phyloP scores from a whole-genome alignment of 2,329 filamentous ascomycete species.

The Aspergillus ustus region DNA sequence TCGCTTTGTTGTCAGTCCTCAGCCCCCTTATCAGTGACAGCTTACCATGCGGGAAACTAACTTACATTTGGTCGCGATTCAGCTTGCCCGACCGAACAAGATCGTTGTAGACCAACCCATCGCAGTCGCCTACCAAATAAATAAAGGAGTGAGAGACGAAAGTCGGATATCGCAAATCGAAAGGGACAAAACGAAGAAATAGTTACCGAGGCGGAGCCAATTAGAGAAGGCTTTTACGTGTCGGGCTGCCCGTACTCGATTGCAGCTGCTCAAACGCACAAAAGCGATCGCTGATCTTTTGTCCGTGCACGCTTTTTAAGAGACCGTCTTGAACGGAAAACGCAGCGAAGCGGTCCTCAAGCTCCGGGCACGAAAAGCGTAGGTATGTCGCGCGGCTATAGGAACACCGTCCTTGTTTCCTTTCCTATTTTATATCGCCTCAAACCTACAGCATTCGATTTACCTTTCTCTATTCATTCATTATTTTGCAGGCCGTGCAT shows the following conservation, averaged over 20 bases:
- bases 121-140: slow-evolving; percentile 15
- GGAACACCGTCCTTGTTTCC: slow-evolving; percentile 60
- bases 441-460: slow-evolving; percentile 15
- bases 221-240: slow-evolving; percentile 26
- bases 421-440: slow-evolving; percentile 6
- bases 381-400: slow-evolving; percentile 68
- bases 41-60: slow-evolving; percentile 23
- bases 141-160: slow-evolving; percentile 16
- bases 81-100: slow-evolving; percentile 26
- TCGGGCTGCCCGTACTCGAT: slow-evolving; percentile 29
- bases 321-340: slow-evolving; percentile 32
- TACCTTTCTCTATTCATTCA: slow-evolving; percentile 13
- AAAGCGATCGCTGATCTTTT: slow-evolving; percentile 20
- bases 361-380: slow-evolving; percentile 33
- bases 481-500: neutral
- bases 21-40: slow-evolving; percentile 25
- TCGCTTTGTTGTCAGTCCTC: slow-evolving; percentile 20
- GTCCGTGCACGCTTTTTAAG: slow-evolving; percentile 24
- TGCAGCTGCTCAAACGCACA: slow-evolving; percentile 28
- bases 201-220: slow-evolving; percentile 17
- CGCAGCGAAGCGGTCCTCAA: slow-evolving; percentile 28
- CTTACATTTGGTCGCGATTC: slow-evolving; percentile 18
- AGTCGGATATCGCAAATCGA: slow-evolving; percentile 8
- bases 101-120: slow-evolving; percentile 17
- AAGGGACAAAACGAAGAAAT: slow-evolving; percentile 18